phyloP scores from a whole-genome alignment of 371 early-diverging fungal genomes.

The Apophysomyces ossiformis region DNA sequence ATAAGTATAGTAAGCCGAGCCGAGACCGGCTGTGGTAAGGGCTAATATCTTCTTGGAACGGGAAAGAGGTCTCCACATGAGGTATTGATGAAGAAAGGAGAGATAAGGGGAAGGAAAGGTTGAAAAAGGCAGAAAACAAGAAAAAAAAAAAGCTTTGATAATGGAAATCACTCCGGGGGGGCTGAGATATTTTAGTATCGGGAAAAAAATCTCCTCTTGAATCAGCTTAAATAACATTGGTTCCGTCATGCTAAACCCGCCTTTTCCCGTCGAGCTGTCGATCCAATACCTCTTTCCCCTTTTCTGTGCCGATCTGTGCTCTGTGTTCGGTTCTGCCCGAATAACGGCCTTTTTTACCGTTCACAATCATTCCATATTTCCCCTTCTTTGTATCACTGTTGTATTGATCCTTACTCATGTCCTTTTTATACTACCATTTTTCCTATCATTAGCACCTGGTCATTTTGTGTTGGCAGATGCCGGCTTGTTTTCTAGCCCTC shows the following conservation, averaged over 20 bases:
- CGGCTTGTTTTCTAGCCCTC: background rate
- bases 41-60: slow-evolving; percentile 44
- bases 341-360: background rate
- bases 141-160: background rate
- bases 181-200: background rate
- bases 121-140: background rate
- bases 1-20: slow-evolving; percentile 37
- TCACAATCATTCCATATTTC: background rate
- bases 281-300: background rate
- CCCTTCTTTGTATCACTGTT: background rate
- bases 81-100: background rate
- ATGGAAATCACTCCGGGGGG: background rate
- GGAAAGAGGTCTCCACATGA: slow-evolving; percentile 52
- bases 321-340: slow-evolving; percentile 7
- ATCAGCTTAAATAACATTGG: slow-evolving; percentile 1
- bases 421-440: too few species aligned
- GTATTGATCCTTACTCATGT: too few species aligned
- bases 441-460: too few species aligned
- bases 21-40: slow-evolving; percentile 35
- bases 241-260: slow-evolving; percentile 1
- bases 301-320: background rate
- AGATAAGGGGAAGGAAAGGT: background rate
- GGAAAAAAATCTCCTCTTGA: slow-evolving; percentile 8
- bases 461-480: too few species aligned
- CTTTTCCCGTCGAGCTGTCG: slow-evolving; percentile 1